A percentile compares a stretch with the other conserved stretches of the same genome.
Conservation (phyloP, 2,329 filamentous ascomycete species). For the Aureobasidium uvarum region DNA sequence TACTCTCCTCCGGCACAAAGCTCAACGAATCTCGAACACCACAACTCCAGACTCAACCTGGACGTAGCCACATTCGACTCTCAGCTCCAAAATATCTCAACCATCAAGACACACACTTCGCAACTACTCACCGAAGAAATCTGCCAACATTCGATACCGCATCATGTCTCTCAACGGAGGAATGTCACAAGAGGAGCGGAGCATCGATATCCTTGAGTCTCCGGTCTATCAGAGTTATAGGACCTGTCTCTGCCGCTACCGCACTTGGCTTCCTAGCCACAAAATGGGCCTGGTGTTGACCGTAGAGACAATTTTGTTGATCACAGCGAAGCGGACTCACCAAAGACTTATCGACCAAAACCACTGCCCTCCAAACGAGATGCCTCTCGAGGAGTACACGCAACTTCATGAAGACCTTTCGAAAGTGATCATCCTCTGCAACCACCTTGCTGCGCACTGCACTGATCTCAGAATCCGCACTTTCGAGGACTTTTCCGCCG, state of each 20-base stretch:
- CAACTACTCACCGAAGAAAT: background rate
- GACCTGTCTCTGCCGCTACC: background rate
- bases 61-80: background rate
- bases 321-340: background rate
- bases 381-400: background rate
- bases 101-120: background rate
- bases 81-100: background rate
- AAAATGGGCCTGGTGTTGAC: background rate
- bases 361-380: background rate
- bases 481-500: background rate
- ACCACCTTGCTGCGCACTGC: background rate
- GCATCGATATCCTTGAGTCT: background rate
- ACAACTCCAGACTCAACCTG: background rate
- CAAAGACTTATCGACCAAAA: background rate
- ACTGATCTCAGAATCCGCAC: background rate
- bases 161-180: background rate
- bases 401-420: background rate
- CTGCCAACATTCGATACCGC: background rate
- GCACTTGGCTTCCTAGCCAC: background rate
- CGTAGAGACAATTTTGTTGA: background rate
- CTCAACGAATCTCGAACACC: background rate
- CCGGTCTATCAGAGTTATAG: background rate
- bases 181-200: background rate
- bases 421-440: background rate
- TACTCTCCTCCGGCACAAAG: background rate